A percentile compares a stretch with the other conserved stretches of the same genome.
phyloP scores from a whole-genome alignment of 2,329 filamentous ascomycete species.

The Cordyceps tenuipes region DNA sequence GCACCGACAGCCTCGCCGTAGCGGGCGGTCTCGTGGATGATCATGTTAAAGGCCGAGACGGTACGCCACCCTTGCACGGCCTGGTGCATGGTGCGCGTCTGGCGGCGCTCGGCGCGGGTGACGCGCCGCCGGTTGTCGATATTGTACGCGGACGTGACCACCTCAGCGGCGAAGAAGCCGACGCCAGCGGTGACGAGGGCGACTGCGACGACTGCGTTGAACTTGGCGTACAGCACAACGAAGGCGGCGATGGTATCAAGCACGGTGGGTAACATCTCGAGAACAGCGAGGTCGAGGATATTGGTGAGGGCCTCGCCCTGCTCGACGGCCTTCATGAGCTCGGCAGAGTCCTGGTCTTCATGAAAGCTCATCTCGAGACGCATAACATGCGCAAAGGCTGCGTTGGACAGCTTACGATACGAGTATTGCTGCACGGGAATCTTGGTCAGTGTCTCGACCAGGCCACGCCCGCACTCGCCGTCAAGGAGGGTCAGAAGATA shows the following conservation, averaged over 20 bases:
- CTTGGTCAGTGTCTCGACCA: conserved; percentile 21
- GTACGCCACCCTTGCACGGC: conserved; percentile 53
- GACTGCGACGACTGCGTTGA: conserved; percentile 50
- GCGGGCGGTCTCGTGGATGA: conserved; percentile 21
- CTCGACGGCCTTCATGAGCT: conserved; percentile 56
- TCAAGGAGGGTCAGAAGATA: background rate
- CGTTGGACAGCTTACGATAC: conserved; percentile 21
- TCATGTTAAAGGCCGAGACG: conserved; percentile 37
- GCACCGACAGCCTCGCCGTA: conserved; percentile 21
- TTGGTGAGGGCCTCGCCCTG: conserved; percentile 53
- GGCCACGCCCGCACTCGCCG: background rate
- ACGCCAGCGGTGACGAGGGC: conserved; percentile 21
- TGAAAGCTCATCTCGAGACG: conserved; percentile 64
- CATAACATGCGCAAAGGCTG: conserved; percentile 61
- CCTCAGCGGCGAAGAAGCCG: conserved; percentile 18
- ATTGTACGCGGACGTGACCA: conserved; percentile 29
- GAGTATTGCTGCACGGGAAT: conserved; percentile 29
- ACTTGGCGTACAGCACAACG: conserved; percentile 51
- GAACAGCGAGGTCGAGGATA: conserved; percentile 50
- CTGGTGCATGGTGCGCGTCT: conserved; percentile 48
- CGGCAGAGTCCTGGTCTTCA: conserved; percentile 54
- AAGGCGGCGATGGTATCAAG: conserved; percentile 55
- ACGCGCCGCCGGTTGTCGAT: conserved; percentile 16
- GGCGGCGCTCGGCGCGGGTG: conserved; percentile 35
- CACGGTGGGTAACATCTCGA: conserved; percentile 53